A percentile compares a stretch with the other conserved stretches of the same genome.
These are phyloP conservation scores for Trichoderma atroviride DNA, from an alignment of 2,329 filamentous ascomycete genomes.

Conservation along the genomic window DNA sequence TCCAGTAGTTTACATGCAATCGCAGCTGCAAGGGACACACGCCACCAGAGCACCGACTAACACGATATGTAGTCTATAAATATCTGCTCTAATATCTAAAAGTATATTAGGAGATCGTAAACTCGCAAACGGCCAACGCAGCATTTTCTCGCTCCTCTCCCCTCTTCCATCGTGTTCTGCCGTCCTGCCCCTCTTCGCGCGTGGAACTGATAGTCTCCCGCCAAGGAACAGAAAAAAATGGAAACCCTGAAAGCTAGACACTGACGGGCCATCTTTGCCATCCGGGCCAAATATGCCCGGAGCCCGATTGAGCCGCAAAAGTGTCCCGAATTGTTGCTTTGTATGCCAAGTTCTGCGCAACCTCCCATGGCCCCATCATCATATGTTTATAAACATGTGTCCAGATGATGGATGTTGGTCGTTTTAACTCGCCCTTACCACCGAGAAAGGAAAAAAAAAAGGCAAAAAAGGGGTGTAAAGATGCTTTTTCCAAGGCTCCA, in stretches of 20 bases:
- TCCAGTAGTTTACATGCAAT: neutral
- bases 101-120: neutral
- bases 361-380: neutral
- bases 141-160: too few species aligned
- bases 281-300: neutral
- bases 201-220: neutral
- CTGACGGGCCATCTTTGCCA: neutral
- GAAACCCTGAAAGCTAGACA: neutral
- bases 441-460: neutral
- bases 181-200: too few species aligned
- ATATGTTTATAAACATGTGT: too few species aligned
- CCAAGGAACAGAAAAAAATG: neutral
- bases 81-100: neutral
- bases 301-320: constrained; percentile 6
- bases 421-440: neutral
- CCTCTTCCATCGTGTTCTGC: too few species aligned
- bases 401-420: neutral
- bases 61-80: neutral
- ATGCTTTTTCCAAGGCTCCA: neutral
- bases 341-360: neutral
- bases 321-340: neutral
- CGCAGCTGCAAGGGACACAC: constrained; percentile 15
- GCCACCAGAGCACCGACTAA: neutral
- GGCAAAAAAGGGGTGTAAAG: neutral
- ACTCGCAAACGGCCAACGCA: neutral